A percentile compares a stretch with the other conserved stretches of the same genome.
These are phyloP conservation scores for Malus domestica DNA, from an alignment of 306 rosid species.

Conservation along the genomic window DNA sequence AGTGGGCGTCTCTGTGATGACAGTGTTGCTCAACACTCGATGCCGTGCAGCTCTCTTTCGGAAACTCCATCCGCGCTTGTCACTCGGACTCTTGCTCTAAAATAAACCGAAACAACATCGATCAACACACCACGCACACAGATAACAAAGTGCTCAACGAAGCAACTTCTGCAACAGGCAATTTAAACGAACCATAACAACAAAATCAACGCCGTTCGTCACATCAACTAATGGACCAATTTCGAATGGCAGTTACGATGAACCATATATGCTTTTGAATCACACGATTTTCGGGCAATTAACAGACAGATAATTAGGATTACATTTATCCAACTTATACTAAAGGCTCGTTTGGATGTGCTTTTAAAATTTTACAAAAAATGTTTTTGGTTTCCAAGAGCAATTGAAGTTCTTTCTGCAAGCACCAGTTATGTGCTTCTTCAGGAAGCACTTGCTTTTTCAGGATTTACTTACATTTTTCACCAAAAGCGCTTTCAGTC, in stretches of 20 bases:
- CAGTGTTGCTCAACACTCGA: constrained; percentile 89
- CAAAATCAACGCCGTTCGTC: neutral
- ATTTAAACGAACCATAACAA: neutral
- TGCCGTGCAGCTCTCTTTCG: constrained; percentile 78
- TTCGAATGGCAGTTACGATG: neutral
- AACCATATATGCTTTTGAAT: neutral
- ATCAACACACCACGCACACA: neutral
- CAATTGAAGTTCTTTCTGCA: too few species aligned
- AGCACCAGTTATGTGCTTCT: too few species aligned
- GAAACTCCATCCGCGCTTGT: constrained; percentile 94
- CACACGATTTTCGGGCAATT: neutral
- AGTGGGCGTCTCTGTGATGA: constrained; percentile 44
- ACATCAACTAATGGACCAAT: neutral
- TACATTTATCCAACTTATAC: neutral
- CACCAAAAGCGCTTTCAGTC: too few species aligned
- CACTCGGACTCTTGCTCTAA: constrained; percentile 63
- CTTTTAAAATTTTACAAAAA: too few species aligned
- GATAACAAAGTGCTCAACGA: neutral
- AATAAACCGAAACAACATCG: neutral
- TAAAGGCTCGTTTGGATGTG: too few species aligned
- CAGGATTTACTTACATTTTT: too few species aligned
- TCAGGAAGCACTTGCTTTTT: too few species aligned
- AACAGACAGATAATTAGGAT: neutral
- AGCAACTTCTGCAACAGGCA: neutral
- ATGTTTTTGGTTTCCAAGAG: too few species aligned